A percentile compares a stretch with the other conserved stretches of the same genome.
Evolutionary conservation across 164 flowering plant species (phyloP).

Genomic region (Macadamia tetraphylla): DNA sequence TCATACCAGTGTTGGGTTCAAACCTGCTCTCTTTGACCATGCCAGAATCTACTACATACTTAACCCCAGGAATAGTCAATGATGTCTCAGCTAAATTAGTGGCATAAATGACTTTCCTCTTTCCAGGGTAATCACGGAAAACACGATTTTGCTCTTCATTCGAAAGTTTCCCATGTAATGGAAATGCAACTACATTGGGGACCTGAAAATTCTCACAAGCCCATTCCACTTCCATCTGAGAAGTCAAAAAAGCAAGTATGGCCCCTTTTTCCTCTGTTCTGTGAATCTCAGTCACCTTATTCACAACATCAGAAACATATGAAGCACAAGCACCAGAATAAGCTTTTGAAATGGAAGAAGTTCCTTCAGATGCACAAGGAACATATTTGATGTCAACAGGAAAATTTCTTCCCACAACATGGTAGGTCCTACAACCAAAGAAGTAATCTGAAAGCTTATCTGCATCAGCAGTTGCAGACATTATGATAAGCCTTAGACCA

Average conservation of each 20-base stretch:
- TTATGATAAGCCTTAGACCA: conserved; percentile 76
- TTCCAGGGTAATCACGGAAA: conserved; percentile 55
- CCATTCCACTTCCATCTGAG: conserved; percentile 90
- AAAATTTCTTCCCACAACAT: conserved; percentile 72
- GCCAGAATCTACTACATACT: conserved; percentile 87
- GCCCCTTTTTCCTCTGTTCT: conserved; percentile 67
- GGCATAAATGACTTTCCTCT: conserved; percentile 79
- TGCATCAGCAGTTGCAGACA: conserved; percentile 99
- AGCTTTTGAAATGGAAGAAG: conserved; percentile 14
- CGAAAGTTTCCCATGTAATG: conserved; percentile 94
- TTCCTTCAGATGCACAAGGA: conserved; percentile 26
- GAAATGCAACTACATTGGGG: conserved; percentile 48
- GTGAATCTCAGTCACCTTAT: conserved; percentile 55
- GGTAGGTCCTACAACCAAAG: conserved; percentile 54
- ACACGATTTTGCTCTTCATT: conserved; percentile 67
- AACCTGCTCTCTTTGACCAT: conserved; percentile 79
- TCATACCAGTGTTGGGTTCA: conserved; percentile 86
- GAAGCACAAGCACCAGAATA: conserved; percentile 29
- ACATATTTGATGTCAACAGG: conserved; percentile 79
- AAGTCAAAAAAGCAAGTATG: conserved; percentile 88
- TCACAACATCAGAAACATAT: conserved; percentile 65
- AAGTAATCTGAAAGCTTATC: conserved; percentile 71
- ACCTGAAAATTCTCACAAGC: conserved; percentile 73
- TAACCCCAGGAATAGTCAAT: conserved; percentile 88
- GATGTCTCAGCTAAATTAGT: conserved; percentile 99